A percentile compares a stretch with the other conserved stretches of the same genome.
phyloP scores from a whole-genome alignment of 495 filamentous ascomycete species.

The Chlorociboria aeruginascens region DNA sequence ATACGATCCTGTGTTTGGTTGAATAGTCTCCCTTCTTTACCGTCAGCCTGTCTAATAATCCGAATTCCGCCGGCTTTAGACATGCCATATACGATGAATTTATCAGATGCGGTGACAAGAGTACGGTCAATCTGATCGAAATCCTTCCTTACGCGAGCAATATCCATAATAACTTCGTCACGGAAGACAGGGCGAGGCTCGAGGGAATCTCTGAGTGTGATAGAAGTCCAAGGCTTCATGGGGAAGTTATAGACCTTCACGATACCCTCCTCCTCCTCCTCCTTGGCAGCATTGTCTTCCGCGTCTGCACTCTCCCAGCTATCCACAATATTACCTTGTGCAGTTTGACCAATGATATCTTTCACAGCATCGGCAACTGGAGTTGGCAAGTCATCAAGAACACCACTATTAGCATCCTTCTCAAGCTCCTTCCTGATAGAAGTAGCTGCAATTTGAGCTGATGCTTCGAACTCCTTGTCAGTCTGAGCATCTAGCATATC shows the following conservation, averaged over 20 bases:
- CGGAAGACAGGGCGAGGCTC: constrained; percentile 24
- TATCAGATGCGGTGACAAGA: constrained; percentile 76
- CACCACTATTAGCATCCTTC: constrained; percentile 38
- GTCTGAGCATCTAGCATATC: constrained; percentile 29
- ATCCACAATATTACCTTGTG: constrained; percentile 43
- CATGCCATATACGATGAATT: constrained; percentile 87
- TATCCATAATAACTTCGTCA: constrained; percentile 67
- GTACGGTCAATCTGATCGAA: constrained; percentile 96
- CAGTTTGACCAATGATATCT: constrained; percentile 46
- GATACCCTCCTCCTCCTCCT: constrained; percentile 47
- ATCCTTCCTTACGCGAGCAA: constrained; percentile 88
- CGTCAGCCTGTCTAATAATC: constrained; percentile 88
- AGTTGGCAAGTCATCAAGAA: constrained; percentile 34
- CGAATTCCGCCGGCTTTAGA: constrained; percentile 83
- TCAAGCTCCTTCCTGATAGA: constrained; percentile 45
- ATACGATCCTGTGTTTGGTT: constrained; percentile 77
- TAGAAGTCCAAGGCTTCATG: constrained; percentile 86
- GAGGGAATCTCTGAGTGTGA: constrained; percentile 39
- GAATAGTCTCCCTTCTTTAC: constrained; percentile 79
- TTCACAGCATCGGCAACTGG: constrained; percentile 42
- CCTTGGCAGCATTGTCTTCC: constrained; percentile 58
- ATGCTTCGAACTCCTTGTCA: constrained; percentile 33
- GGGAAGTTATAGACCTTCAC: constrained; percentile 89
- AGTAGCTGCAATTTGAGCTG: constrained; percentile 32
- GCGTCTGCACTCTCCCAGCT: constrained; percentile 64